These are phyloP conservation scores for Arxiozyma slooffiae DNA, from an alignment of 1,139 yeast genomes.

Conservation along the genomic window DNA sequence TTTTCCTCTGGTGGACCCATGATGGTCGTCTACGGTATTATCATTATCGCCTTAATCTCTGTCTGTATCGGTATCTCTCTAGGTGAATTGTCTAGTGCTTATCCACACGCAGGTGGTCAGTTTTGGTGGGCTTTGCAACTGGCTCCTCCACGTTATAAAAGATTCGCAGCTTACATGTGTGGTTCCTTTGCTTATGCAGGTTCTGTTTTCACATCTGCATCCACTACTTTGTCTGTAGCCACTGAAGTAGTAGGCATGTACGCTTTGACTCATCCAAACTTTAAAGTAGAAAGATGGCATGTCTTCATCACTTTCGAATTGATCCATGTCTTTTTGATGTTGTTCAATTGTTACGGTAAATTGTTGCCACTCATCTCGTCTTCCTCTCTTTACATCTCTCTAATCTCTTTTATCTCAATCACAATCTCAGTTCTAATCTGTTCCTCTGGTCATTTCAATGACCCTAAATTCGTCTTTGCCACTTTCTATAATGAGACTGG, in stretches of 20 bases:
- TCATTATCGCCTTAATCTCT: slow-evolving; percentile 48
- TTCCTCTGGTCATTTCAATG: slow-evolving; percentile 46
- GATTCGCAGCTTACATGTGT: slow-evolving; percentile 47
- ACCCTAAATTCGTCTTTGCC: slow-evolving; percentile 51
- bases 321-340: slow-evolving; percentile 35
- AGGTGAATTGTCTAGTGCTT: slow-evolving; percentile 47
- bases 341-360: slow-evolving; percentile 50
- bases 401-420: slow-evolving; percentile 45
- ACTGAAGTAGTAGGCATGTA: slow-evolving; percentile 48
- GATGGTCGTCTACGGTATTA: slow-evolving; percentile 56
- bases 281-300: slow-evolving; percentile 45
- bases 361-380: slow-evolving; percentile 46
- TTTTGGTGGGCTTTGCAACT: slow-evolving; percentile 53
- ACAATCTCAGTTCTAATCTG: slow-evolving; percentile 49
- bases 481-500: slow-evolving; percentile 57
- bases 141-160: slow-evolving; percentile 42
- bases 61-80: slow-evolving; percentile 44
- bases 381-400: slow-evolving; percentile 45
- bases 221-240: slow-evolving; percentile 48
- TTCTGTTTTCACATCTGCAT: slow-evolving; percentile 48
- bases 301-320: slow-evolving; percentile 46
- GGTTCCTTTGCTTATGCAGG: slow-evolving; percentile 57
- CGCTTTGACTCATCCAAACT: slow-evolving; percentile 39
- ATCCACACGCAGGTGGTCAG: slow-evolving; percentile 60
- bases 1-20: slow-evolving; percentile 61